Evolutionary conservation across 176 grass and related monocot genomes (phyloP).

Genomic region (Eragrostis curvula): DNA sequence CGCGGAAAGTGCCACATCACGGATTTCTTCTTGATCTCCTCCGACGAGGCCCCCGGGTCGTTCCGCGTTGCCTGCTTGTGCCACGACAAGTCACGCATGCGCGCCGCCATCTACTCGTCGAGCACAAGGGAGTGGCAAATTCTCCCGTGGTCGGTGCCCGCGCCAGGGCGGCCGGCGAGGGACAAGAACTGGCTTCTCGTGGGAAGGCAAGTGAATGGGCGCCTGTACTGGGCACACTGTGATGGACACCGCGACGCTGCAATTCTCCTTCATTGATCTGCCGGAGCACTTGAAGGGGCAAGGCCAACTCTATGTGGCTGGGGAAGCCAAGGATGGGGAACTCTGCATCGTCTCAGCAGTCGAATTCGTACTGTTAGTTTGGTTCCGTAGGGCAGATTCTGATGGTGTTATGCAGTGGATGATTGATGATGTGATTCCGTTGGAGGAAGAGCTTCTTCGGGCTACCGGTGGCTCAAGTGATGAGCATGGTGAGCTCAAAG

Average conservation of each 20-base stretch:
- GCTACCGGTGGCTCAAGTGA: no score
- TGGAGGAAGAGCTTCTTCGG: no score
- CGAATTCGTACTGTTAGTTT: not conserved
- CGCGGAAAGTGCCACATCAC: not conserved
- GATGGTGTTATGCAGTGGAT: no score
- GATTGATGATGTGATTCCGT: no score
- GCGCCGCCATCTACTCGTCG: slow-evolving; percentile 6
- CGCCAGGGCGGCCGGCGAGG: not conserved
- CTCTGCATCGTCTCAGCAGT: not conserved
- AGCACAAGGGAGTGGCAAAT: slow-evolving; percentile 5
- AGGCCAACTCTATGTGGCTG: not conserved
- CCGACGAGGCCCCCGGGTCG: not conserved
- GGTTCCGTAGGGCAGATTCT: no score
- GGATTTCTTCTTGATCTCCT: not conserved
- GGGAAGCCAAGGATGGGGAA: slow-evolving; percentile 28
- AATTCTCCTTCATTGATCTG: slow-evolving; percentile 5
- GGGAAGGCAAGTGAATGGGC: not conserved
- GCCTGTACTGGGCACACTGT: not conserved
- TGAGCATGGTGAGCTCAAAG: no score
- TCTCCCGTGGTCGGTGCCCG: not conserved
- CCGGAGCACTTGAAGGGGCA: not conserved
- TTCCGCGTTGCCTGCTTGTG: not conserved
- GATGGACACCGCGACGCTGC: not conserved
- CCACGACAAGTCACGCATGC: not conserved
- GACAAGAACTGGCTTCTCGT: not conserved